A percentile compares a stretch with the other conserved stretches of the same genome.
Evolutionary conservation across 306 rosid species (phyloP).

Genomic region (Cicer cuneatum): DNA sequence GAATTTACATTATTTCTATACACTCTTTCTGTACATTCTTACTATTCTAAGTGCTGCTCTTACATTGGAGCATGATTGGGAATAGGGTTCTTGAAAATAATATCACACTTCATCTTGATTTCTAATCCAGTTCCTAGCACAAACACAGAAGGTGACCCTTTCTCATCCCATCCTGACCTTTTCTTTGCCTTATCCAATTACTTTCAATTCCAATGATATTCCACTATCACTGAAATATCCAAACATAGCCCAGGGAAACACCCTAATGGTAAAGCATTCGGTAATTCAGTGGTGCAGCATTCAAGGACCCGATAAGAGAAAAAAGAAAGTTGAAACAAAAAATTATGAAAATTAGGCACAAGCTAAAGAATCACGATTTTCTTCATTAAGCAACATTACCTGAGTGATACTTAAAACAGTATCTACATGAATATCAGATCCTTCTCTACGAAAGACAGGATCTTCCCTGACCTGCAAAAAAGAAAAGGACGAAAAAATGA

Average conservation of each 20-base stretch:
- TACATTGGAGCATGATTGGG: conserved; percentile 6
- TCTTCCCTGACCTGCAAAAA: conserved; percentile 75
- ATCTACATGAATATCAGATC: conserved; percentile 90
- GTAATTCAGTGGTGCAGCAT: not conserved
- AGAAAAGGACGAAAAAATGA: not conserved
- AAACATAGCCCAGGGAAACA: conserved; percentile 12
- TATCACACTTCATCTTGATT: not conserved
- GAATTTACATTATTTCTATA: too few relatives aligned
- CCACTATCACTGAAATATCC: conserved; percentile 5
- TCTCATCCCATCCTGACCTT: conserved; percentile 8
- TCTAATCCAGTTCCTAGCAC: conserved; percentile 14
- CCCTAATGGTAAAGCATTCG: not conserved
- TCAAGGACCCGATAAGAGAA: conserved; percentile 6
- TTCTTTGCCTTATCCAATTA: not conserved
- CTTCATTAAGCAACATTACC: conserved; percentile 52
- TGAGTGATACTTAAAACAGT: conserved; percentile 77
- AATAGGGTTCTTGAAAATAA: not conserved
- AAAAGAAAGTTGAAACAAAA: not conserved
- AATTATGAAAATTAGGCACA: not conserved
- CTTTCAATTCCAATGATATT: conserved; percentile 8
- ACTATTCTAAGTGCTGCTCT: not conserved
- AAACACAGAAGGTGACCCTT: conserved; percentile 10
- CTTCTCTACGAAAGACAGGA: conserved; percentile 89
- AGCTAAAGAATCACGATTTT: not conserved
- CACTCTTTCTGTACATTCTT: not conserved